Evolutionary conservation across 78 protist genomes (phyloP).

Genomic region (Dictyostelium capitatum): DNA sequence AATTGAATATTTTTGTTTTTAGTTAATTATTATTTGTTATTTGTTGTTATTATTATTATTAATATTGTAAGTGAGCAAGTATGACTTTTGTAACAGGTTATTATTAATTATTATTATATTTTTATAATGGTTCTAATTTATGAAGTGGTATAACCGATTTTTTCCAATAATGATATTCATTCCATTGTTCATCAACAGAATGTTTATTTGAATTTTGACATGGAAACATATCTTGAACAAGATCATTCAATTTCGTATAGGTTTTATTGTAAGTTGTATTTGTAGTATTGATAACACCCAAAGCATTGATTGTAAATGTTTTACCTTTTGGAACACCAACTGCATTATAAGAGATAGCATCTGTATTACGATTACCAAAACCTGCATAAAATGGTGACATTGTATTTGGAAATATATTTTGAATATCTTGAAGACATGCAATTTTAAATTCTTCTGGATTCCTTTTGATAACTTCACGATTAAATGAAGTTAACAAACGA

Average conservation of each 20-base stretch:
- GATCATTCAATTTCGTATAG: conserved; percentile 75
- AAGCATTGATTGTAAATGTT: conserved; percentile 86
- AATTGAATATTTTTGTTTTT: too few species aligned
- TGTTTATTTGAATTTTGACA: conserved; percentile 10
- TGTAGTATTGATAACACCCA: conserved; percentile 74
- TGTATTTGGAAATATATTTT: conserved; percentile 88
- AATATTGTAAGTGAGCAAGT: too few species aligned
- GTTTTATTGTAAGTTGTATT: conserved; percentile 82
- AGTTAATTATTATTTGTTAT: too few species aligned
- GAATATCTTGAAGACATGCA: conserved; percentile 88
- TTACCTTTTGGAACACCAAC: conserved; percentile 86
- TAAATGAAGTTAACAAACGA: conserved; percentile 89
- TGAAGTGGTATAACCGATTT: conserved; percentile 51
- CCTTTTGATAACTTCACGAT: conserved; percentile 88
- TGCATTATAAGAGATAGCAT: conserved; percentile 79
- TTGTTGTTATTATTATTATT: too few species aligned
- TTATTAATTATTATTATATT: not conserved
- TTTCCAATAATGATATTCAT: conserved; percentile 82
- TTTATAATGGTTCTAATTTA: conserved; percentile 76
- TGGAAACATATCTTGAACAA: conserved; percentile 90
- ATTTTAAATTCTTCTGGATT: conserved; percentile 98
- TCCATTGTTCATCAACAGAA: conserved; percentile 71
- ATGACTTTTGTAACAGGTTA: too few species aligned
- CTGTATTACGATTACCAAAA: conserved; percentile 96
- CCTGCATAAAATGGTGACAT: conserved; percentile 96